phyloP scores from a whole-genome alignment of 2,329 filamentous ascomycete genomes.

The Allantophomopsis lycopodina region DNA sequence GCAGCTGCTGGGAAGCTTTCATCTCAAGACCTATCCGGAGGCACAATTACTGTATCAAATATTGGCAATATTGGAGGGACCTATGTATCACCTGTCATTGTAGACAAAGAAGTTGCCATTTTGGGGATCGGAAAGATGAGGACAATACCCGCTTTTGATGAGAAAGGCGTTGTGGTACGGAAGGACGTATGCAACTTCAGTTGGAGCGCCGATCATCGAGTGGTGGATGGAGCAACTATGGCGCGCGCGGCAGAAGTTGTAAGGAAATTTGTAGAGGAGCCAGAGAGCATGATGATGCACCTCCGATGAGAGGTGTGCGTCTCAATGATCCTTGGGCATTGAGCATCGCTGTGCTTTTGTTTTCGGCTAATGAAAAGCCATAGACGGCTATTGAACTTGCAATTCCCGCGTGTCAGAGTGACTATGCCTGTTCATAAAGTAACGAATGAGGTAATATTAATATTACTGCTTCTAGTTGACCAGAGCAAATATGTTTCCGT shows the following conservation, averaged over 20 bases:
- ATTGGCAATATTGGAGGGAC: slow-evolving; percentile 92
- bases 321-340: no score
- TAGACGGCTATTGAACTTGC: no score
- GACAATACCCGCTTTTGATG: slow-evolving; percentile 64
- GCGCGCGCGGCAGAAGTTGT: slow-evolving; percentile 80
- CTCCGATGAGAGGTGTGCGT: slow-evolving; percentile 38
- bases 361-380: no score
- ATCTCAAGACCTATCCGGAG: slow-evolving; percentile 63
- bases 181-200: slow-evolving; percentile 82
- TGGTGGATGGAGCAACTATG: slow-evolving; percentile 91
- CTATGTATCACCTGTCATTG: slow-evolving; percentile 82
- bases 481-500: no score
- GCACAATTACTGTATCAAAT: slow-evolving; percentile 92
- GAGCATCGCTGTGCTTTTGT: no score
- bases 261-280: slow-evolving; percentile 64
- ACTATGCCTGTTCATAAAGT: no score
- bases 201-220: slow-evolving; percentile 91
- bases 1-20: slow-evolving; percentile 64
- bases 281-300: slow-evolving; percentile 76
- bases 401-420: no score
- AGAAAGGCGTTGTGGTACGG: slow-evolving; percentile 42
- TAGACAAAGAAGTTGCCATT: slow-evolving; percentile 83
- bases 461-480: no score
- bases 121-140: slow-evolving; percentile 75
- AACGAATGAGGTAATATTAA: no score